These are phyloP conservation scores for Pestalotiopsis sp. DNA, from an alignment of 2,329 filamentous ascomycete genomes.

Conservation along the genomic window DNA sequence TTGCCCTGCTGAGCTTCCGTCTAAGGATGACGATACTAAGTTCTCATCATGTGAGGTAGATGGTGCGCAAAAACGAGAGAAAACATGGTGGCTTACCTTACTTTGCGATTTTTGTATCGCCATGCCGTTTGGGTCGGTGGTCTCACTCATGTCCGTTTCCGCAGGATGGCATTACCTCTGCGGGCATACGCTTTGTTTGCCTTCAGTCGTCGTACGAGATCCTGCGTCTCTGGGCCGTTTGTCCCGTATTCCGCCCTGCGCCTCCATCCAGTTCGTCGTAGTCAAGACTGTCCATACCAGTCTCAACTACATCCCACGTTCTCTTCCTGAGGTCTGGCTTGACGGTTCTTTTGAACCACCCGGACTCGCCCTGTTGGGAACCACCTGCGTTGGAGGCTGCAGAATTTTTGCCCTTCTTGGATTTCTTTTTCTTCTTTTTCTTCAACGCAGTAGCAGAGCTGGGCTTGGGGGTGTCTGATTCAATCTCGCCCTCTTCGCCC, in stretches of 20 bases:
- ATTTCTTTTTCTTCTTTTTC: slow-evolving; percentile 39
- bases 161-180: neutral
- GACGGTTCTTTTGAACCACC: slow-evolving; percentile 18
- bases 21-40: slow-evolving; percentile 97
- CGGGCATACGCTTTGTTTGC: neutral
- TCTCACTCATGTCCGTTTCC: neutral
- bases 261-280: slow-evolving; percentile 52
- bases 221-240: slow-evolving; percentile 41
- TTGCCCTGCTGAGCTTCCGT: slow-evolving; percentile 59
- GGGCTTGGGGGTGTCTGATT: slow-evolving; percentile 28
- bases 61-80: neutral
- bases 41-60: slow-evolving; percentile 74
- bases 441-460: slow-evolving; percentile 32
- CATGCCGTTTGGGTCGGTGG: neutral
- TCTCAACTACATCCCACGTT: slow-evolving; percentile 68
- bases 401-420: slow-evolving; percentile 37
- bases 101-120: neutral
- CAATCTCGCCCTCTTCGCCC: slow-evolving; percentile 37
- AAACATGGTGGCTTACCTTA: slow-evolving; percentile 26
- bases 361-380: slow-evolving; percentile 9
- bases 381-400: neutral
- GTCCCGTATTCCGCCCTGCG: slow-evolving; percentile 22
- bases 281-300: slow-evolving; percentile 60
- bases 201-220: slow-evolving; percentile 51
- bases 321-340: slow-evolving; percentile 67